Conservation (phyloP, 2,329 filamentous ascomycete genomes). For the Akanthomyces dipterigenus region DNA sequence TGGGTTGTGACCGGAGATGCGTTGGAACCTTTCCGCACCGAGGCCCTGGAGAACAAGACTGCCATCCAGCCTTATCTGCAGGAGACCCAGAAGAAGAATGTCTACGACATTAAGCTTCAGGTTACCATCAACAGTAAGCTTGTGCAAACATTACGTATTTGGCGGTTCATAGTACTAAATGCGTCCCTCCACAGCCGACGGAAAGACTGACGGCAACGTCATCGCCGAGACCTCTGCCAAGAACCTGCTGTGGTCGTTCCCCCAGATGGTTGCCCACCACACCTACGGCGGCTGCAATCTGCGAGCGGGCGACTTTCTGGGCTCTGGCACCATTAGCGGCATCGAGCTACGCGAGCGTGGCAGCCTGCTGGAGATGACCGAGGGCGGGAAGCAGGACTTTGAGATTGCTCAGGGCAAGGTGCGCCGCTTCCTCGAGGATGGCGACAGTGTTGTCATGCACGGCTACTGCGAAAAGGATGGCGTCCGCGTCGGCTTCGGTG, state of each 20-base stretch:
- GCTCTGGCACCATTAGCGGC: slow-evolving; percentile 40
- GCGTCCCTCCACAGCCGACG: slow-evolving; percentile 4
- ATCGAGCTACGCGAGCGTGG: slow-evolving; percentile 31
- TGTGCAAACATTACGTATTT: not conserved
- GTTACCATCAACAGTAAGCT: slow-evolving; percentile 34
- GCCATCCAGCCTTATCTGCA: slow-evolving; percentile 40
- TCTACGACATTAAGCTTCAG: slow-evolving; percentile 31
- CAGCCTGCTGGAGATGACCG: slow-evolving; percentile 39
- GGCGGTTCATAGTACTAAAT: not conserved
- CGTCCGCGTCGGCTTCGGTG: slow-evolving; percentile 36
- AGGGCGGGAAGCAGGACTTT: slow-evolving; percentile 37
- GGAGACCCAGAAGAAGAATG: slow-evolving; percentile 40
- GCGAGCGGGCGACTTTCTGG: slow-evolving; percentile 62
- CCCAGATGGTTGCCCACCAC: slow-evolving; percentile 73
- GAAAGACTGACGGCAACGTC: slow-evolving; percentile 2
- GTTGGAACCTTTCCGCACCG: slow-evolving; percentile 28
- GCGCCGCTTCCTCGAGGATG: slow-evolving; percentile 39
- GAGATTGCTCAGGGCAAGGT: slow-evolving; percentile 32
- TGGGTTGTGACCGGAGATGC: slow-evolving; percentile 59
- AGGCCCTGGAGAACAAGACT: slow-evolving; percentile 25
- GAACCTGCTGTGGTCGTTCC: slow-evolving; percentile 62
- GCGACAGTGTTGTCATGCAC: slow-evolving; percentile 36
- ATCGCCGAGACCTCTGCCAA: slow-evolving; percentile 15
- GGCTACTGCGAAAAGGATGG: slow-evolving; percentile 29
- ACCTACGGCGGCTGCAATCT: slow-evolving; percentile 65